Base-by-base conservation (phyloP, 2,329 filamentous ascomycete genomes). In the Dactylonectria estremocensis region DNA sequence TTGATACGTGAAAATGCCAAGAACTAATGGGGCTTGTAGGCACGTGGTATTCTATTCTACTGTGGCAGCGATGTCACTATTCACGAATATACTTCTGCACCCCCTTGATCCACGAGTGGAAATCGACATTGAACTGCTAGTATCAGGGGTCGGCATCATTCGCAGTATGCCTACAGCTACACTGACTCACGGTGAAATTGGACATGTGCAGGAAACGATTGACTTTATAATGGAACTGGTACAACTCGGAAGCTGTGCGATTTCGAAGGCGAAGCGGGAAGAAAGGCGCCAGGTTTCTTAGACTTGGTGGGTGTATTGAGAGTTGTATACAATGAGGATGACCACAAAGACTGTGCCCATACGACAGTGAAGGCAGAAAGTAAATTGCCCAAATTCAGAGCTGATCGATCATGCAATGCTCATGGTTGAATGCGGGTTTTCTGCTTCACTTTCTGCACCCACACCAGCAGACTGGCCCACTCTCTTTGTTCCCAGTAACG, bases 41-140 rank as follows among this genome's bases (percentile, higher is more conserved):
- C 77, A 84, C n/a, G 75, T 89, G 4, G 79, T 88, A 2, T 89
- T 88, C 71, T 90, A 90, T 61, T 87, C 88, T 1, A 84, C 88
- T 61, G 84, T 85, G 0, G 87, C 88, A 1, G 78, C 88, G 13
- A 79, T 89, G 61, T 83, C 82, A 1, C 79, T 90, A 0, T 90
- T 90, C 71, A 87, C 85, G 78, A 87, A 86, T 66, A 83, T 89
- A 31, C 77, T 90, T 0, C 77, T 82, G 22, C 80, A 86, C 33
- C 88, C 88, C 0, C 77, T 83, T 0, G 77, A 85, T 28, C 77
- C 81, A 0, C 77, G 82, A 28, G 82, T 85, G 0, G 71, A 78
- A 2, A 75, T 80, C 3, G 88, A 90, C 62, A 72, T 89, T 5
- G 80, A 82, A 6, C 78, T 88, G 1, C 77, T 90, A 1, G 77